These are phyloP conservation scores for Scytalidium sp. DNA, from an alignment of 2,329 filamentous ascomycete genomes.

Conservation along the genomic window DNA sequence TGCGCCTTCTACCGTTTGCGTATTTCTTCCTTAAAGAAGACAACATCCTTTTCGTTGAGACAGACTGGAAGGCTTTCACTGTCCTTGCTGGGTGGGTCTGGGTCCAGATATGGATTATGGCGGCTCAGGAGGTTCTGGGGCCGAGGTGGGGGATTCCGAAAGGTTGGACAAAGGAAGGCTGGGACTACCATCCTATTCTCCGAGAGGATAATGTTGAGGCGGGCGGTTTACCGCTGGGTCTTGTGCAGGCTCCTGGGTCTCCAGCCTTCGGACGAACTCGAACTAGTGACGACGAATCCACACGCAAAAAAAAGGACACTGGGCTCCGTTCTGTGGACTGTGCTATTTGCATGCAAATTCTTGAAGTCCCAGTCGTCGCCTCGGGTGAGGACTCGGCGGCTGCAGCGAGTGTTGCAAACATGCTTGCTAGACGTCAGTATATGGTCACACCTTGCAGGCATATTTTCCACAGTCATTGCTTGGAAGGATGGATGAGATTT, in stretches of 20 bases:
- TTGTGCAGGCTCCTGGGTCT: conserved; percentile 38
- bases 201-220: conserved; percentile 79
- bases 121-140: conserved; percentile 78
- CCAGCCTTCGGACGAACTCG: conserved; percentile 14
- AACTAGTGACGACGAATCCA: conserved; percentile 23
- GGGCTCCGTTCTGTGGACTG: conserved; percentile 69
- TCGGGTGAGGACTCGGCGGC: conserved; percentile 48
- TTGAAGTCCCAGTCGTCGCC: conserved; percentile 81
- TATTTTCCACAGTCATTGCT: conserved; percentile 87
- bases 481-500: conserved; percentile 96
- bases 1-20: conserved; percentile 75
- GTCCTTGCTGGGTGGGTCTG: conserved; percentile 76
- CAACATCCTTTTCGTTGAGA: conserved; percentile 77
- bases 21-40: conserved; percentile 80
- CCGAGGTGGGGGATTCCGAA: conserved; percentile 81
- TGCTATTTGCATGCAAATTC: conserved; percentile 87
- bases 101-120: conserved; percentile 78
- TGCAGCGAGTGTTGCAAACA: conserved; percentile 54
- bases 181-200: conserved; percentile 92
- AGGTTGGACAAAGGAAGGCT: conserved; percentile 68
- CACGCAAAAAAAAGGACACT: conserved; percentile 44
- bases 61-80: conserved; percentile 63
- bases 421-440: conserved; percentile 78
- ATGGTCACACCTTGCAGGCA: conserved; percentile 98
- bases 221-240: conserved; percentile 76